These are phyloP conservation scores for Diddensiella transvaalensis DNA, from an alignment of 805 yeast species.

Conservation along the genomic window DNA sequence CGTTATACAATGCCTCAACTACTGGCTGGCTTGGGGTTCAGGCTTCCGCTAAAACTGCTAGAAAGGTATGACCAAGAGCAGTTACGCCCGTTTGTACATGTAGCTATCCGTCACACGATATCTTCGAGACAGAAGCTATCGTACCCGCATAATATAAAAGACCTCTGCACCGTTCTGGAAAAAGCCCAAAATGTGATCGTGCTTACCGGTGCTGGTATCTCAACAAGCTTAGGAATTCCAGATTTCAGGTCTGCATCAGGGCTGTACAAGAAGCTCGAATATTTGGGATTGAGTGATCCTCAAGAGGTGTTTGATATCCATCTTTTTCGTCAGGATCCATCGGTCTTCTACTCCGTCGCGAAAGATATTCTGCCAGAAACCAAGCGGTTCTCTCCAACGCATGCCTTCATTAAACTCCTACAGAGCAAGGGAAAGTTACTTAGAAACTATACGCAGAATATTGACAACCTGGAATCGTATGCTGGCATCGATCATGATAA, in stretches of 20 bases:
- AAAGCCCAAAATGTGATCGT: constrained; percentile 62
- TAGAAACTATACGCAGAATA: constrained; percentile 86
- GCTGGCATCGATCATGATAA: constrained; percentile 69
- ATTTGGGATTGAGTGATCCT: constrained; percentile 75
- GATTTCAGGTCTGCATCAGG: constrained; percentile 91
- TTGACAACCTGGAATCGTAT: constrained; percentile 79
- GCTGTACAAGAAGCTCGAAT: constrained; percentile 64
- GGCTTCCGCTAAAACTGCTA: constrained; percentile 33
- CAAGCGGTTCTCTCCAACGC: constrained; percentile 62
- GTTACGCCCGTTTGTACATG: constrained; percentile 10
- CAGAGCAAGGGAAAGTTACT: constrained; percentile 74
- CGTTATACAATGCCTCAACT: constrained; percentile 1
- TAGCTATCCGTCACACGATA: constrained; percentile 28
- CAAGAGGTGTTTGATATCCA: constrained; percentile 82
- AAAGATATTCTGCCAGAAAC: constrained; percentile 78
- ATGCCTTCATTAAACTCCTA: constrained; percentile 68
- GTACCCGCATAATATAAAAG: constrained; percentile 46
- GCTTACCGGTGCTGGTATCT: constrained; percentile 90
- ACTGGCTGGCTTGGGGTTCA: constrained; percentile 62
- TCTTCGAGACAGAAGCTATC: constrained; percentile 25
- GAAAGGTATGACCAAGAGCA: constrained; percentile 24
- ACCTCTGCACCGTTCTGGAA: constrained; percentile 51
- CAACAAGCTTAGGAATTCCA: constrained; percentile 86
- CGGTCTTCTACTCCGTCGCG: constrained; percentile 81
- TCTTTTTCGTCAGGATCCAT: constrained; percentile 71